Evolutionary conservation across 257 asterid genomes (phyloP).

Genomic region (Euphrasia confusa): DNA sequence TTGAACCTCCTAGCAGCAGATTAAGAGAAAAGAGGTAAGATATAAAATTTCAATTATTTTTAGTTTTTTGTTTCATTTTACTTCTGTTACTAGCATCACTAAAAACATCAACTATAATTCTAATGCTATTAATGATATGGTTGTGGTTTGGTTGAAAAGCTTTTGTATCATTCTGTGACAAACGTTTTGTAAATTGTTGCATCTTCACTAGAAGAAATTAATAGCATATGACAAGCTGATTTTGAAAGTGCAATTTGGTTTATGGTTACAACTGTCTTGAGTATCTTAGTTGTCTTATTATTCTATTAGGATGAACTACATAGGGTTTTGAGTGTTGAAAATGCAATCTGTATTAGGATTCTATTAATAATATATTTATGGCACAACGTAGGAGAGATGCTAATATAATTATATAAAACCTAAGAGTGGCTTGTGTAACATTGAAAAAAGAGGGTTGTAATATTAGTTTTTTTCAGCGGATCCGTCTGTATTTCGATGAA

Average conservation of each 20-base stretch:
- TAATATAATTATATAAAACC: not conserved
- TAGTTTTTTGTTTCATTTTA: not conserved
- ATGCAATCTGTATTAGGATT: not conserved
- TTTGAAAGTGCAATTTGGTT: no score
- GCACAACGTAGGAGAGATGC: no score
- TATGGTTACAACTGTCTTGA: not conserved
- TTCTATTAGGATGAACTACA: not conserved
- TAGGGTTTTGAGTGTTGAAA: not conserved
- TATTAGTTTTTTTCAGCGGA: not conserved
- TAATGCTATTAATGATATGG: not conserved
- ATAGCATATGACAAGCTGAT: not conserved
- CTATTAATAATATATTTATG: not conserved
- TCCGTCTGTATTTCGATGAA: not conserved
- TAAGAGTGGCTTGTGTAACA: slow-evolving; percentile 1
- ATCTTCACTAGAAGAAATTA: slow-evolving; percentile 11
- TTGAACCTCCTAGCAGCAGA: slow-evolving; percentile 69
- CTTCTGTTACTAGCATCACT: not conserved
- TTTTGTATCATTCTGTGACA: not conserved
- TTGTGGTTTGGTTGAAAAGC: slow-evolving; percentile 4
- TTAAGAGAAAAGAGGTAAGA: slow-evolving; percentile 73
- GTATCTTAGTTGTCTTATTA: not conserved
- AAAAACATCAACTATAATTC: not conserved
- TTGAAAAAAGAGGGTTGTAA: not conserved
- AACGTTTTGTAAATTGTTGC: not conserved
- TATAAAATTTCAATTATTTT: not conserved